These are phyloP conservation scores for Ogataea haglerorum DNA, from an alignment of 805 yeast species.

Conservation along the genomic window DNA sequence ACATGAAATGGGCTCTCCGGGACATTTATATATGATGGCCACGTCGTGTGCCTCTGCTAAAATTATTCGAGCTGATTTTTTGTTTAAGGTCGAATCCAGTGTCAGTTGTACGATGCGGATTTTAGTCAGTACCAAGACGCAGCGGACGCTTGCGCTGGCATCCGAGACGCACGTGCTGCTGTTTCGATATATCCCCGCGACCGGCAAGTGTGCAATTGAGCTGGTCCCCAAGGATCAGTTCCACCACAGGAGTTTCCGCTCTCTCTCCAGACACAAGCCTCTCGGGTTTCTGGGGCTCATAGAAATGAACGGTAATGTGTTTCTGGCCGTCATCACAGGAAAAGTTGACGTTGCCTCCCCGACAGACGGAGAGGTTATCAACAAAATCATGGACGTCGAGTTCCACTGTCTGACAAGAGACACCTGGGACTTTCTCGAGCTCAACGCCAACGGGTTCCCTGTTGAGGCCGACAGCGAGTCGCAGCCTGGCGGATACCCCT, in stretches of 20 bases:
- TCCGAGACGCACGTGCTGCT: conserved; percentile 44
- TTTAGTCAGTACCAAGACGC: conserved; percentile 31
- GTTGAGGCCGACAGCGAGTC: conserved; percentile 38
- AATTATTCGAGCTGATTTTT: not conserved
- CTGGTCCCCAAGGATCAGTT: conserved; percentile 39
- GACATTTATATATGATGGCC: conserved; percentile 3
- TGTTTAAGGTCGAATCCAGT: not conserved
- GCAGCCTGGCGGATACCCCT: conserved; percentile 27
- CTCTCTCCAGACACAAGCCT: conserved; percentile 43
- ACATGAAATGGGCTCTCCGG: conserved; percentile 35
- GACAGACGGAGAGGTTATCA: conserved; percentile 71
- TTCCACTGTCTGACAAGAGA: conserved; percentile 70
- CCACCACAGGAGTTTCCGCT: conserved; percentile 37
- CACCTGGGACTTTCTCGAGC: conserved; percentile 76
- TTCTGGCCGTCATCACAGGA: conserved; percentile 76
- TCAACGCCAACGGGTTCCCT: conserved; percentile 69
- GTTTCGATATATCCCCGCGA: conserved; percentile 38
- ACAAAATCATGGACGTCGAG: conserved; percentile 80
- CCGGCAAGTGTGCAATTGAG: conserved; percentile 47
- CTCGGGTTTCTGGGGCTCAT: conserved; percentile 81
- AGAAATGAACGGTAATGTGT: conserved; percentile 61
- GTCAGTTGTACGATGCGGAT: conserved; percentile 33
- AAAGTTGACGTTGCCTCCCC: conserved; percentile 80
- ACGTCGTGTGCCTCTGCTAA: conserved; percentile 12
- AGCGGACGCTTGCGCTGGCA: conserved; percentile 40